Percentiles rank a stretch among this genome's conserved stretches.
phyloP scores from a whole-genome alignment of 495 filamentous ascomycete genomes.

The Geoglossum glabrum region DNA sequence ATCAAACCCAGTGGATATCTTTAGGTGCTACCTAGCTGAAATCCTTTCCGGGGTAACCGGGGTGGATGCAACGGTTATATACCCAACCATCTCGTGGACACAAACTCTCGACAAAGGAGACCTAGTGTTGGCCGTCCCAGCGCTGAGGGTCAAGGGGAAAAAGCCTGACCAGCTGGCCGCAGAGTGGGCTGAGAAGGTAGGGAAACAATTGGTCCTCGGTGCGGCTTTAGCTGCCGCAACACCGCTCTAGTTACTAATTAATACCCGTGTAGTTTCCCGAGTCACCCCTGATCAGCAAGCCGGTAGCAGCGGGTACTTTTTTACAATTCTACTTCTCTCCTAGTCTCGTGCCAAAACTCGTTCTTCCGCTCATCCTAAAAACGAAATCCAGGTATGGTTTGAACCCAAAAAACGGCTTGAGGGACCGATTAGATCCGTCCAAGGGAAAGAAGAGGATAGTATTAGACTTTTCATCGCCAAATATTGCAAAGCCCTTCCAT shows the following conservation, averaged over 20 bases:
- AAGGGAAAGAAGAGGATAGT: slow-evolving; percentile 23
- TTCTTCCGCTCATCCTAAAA: slow-evolving; percentile 26
- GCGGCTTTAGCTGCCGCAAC: not conserved
- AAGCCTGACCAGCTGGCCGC: slow-evolving; percentile 11
- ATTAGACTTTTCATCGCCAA: slow-evolving; percentile 56
- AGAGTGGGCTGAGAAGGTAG: slow-evolving; percentile 14
- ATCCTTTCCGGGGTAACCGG: slow-evolving; percentile 51
- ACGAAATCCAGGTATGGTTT: slow-evolving; percentile 20
- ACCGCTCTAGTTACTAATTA: not conserved
- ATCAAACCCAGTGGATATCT: slow-evolving; percentile 72
- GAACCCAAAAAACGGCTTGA: slow-evolving; percentile 17
- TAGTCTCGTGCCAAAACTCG: slow-evolving; percentile 19
- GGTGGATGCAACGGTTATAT: slow-evolving; percentile 58
- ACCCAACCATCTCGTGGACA: slow-evolving; percentile 26
- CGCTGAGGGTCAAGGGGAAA: slow-evolving; percentile 12
- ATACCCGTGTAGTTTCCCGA: slow-evolving; percentile 13
- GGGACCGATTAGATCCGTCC: slow-evolving; percentile 13
- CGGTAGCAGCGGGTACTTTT: slow-evolving; percentile 15
- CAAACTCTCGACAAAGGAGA: slow-evolving; percentile 16
- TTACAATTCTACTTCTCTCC: slow-evolving; percentile 22
- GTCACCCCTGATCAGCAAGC: slow-evolving; percentile 15
- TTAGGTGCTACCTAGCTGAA: slow-evolving; percentile 62
- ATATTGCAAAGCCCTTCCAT: slow-evolving; percentile 60
- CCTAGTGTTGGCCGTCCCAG: slow-evolving; percentile 17
- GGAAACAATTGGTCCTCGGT: not conserved